Base-by-base conservation (phyloP, 306 rosid genomes). In the Castanea sativa region DNA sequence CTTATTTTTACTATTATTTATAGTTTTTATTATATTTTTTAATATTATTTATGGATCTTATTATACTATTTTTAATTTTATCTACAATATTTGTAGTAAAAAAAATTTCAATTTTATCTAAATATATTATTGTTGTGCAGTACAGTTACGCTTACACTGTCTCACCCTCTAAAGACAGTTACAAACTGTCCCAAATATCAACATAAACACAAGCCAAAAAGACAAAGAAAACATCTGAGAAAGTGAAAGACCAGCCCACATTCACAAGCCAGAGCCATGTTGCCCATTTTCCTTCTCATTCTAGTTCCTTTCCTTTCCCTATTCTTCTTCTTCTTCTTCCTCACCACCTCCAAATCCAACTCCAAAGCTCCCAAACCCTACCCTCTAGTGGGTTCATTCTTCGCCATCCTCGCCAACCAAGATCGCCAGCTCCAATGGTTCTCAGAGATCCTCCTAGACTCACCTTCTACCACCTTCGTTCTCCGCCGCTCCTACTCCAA, bases 391-490 rank as follows among this genome's bases (percentile, higher is more conserved):
- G 96, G 97, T 10, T 78, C 92, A 0, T 74, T 73, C 25, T 75
- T 85, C 7, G 69, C 91, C 41, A 33, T 88, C 23, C 4, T 25
- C 3, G 80, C 84, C 21, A 86, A 90, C 87, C 51, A 16, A 0
- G 51, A 69, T 79, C 87, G 86, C 57, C 87, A 90, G 23, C 53
- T 85, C 35, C 84, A 82, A 10, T 94, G 93, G 93, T 70, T 82
- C 81, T 29, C 94, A 30, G 91, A 90, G 55, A 76, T 90, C 13
- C 83, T 94, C 85, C 87, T 27, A 27, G 18, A 2, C 78, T 74
- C 89, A 0, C 89, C 92, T 2, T 20, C 87, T 19, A 76, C 89
- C 73, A 94, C 98, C 82, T 85, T 84, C 80, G 30, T 81, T 30
- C 79, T 91, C 82, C 87, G 82, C 78, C 90, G 82, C 5, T 56